These are phyloP conservation scores for Tetrastigma voinierianum DNA, from an alignment of 164 flowering plant genomes.

Conservation along the genomic window DNA sequence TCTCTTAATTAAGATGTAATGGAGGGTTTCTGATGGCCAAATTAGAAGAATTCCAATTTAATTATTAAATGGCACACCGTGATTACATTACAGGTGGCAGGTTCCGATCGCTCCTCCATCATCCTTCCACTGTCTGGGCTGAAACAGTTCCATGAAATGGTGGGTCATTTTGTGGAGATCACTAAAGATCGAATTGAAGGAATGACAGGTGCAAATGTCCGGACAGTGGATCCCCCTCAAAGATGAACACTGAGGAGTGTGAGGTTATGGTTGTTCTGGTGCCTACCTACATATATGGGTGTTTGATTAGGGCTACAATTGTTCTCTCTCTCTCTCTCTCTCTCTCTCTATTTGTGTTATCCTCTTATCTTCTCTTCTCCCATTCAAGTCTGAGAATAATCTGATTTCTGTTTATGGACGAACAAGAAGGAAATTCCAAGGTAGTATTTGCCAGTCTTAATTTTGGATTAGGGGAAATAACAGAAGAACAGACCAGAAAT, in stretches of 20 bases:
- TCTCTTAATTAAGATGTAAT: too few species aligned
- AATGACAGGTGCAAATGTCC: conserved; percentile 78
- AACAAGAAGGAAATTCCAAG: conserved; percentile 16
- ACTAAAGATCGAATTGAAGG: conserved; percentile 87
- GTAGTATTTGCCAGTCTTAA: conserved; percentile 9
- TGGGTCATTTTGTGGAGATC: conserved; percentile 92
- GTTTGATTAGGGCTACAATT: conserved; percentile 21
- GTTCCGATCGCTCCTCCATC: conserved; percentile 91
- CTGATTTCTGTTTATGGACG: conserved; percentile 19
- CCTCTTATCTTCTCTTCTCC: conserved; percentile 10
- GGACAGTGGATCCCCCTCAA: conserved; percentile 82
- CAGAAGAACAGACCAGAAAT: conserved; percentile 5
- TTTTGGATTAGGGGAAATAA: conserved; percentile 16
- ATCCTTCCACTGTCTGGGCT: conserved; percentile 92
- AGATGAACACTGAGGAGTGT: conserved; percentile 39
- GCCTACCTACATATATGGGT: conserved; percentile 10
- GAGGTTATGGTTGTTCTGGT: conserved; percentile 10
- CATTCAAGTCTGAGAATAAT: conserved; percentile 21
- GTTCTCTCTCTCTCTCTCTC: too few species aligned
- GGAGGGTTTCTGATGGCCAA: not conserved
- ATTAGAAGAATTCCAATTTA: not conserved
- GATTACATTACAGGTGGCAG: conserved; percentile 80
- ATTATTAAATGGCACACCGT: not conserved
- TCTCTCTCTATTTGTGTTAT: conserved; percentile 4
- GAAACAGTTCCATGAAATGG: conserved; percentile 85